Evolutionary conservation across 2,329 filamentous ascomycete genomes (phyloP).

Genomic region (Hypomyces perniciosus): DNA sequence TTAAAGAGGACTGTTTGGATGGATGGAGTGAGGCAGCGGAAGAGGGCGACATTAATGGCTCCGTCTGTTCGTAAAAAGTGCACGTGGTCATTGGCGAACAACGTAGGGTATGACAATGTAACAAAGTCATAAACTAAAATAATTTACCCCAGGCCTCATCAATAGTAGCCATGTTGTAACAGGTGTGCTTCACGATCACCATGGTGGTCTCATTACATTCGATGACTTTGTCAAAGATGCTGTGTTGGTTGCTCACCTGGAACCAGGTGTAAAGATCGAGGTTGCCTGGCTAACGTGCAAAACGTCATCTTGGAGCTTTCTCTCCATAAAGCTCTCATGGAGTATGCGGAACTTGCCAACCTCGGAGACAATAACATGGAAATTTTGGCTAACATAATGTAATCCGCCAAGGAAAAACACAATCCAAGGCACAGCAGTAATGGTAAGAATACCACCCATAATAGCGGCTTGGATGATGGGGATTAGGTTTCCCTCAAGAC

Average conservation of each 20-base stretch:
- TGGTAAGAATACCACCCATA: conserved; percentile 62
- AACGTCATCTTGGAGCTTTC: conserved; percentile 39
- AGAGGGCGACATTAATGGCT: conserved; percentile 60
- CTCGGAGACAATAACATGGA: conserved; percentile 62
- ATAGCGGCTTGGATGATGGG: conserved; percentile 64
- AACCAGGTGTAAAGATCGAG: conserved; percentile 54
- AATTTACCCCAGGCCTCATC: conserved; percentile 56
- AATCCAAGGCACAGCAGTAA: conserved; percentile 59
- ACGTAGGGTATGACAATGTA: conserved; percentile 5
- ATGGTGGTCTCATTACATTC: conserved; percentile 44
- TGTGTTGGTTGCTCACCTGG: conserved; percentile 59
- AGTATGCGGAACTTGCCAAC: conserved; percentile 56
- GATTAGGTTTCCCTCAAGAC: conserved; percentile 34
- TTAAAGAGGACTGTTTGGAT: conserved; percentile 74
- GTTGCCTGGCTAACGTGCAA: conserved; percentile 59
- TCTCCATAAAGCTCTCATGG: conserved; percentile 37
- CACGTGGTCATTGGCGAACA: neutral
- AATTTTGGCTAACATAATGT: conserved; percentile 51
- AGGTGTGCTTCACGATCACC: conserved; percentile 52
- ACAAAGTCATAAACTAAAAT: neutral
- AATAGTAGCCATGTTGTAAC: conserved; percentile 61
- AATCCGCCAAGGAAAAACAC: conserved; percentile 64
- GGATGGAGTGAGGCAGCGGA: conserved; percentile 66
- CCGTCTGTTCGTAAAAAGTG: conserved; percentile 37
- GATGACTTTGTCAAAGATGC: conserved; percentile 55